phyloP scores from a whole-genome alignment of 495 filamentous ascomycete species.

The Aspergillus campestris region DNA sequence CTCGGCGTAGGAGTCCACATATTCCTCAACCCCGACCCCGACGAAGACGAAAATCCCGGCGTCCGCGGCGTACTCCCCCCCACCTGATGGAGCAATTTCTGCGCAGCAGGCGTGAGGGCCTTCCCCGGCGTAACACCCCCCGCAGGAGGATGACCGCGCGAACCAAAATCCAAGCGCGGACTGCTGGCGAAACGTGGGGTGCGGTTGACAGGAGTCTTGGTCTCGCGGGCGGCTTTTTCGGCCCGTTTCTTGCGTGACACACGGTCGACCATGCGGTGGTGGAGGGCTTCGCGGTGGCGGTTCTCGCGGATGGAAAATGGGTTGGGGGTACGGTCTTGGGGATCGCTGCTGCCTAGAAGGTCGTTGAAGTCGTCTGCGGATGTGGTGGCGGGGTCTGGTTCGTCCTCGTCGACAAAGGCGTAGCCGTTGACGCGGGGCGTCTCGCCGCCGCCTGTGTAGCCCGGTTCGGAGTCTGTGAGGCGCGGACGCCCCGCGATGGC shows the following conservation, averaged over 20 bases:
- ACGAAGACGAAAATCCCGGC: conserved; percentile 23
- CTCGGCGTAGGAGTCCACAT: conserved; percentile 51
- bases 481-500: conserved; percentile 74
- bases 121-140: conserved; percentile 12
- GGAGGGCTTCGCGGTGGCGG: conserved; percentile 71
- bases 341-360: conserved; percentile 50
- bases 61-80: conserved; percentile 37
- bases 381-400: conserved; percentile 33
- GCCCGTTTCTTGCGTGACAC: conserved; percentile 65
- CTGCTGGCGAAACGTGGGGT: conserved; percentile 73
- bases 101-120: conserved; percentile 62
- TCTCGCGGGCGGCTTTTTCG: conserved; percentile 40
- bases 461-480: conserved; percentile 55
- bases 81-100: conserved; percentile 64
- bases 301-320: conserved; percentile 76
- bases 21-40: conserved; percentile 36
- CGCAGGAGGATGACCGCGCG: conserved; percentile 33
- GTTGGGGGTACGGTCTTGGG: conserved; percentile 44
- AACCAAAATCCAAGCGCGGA: conserved; percentile 49
- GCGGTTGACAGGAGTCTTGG: conserved; percentile 45
- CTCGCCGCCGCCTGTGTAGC: conserved; percentile 56
- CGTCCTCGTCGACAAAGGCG: conserved; percentile 82
- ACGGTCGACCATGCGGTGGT: conserved; percentile 84
- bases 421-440: conserved; percentile 91
- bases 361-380: conserved; percentile 19